phyloP scores from a whole-genome alignment of 192 early-diverging fungal genomes.

The Kickxella alabastrina region DNA sequence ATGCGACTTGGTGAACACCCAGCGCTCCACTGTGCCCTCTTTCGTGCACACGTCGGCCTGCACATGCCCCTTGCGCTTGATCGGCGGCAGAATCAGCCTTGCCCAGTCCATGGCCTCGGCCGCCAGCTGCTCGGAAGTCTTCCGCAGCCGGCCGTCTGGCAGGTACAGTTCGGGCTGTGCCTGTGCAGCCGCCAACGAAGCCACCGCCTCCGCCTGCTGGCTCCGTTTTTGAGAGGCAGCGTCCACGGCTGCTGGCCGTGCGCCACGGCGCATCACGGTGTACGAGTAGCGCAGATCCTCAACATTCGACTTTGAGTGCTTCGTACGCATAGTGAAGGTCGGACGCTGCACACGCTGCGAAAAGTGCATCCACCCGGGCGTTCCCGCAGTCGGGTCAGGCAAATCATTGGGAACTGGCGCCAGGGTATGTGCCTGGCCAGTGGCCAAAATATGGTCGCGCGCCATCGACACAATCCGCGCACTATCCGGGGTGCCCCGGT shows the following conservation, averaged over 20 bases:
- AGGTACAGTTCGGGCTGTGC: slow-evolving; percentile 12
- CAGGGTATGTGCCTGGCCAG: slow-evolving; percentile 56
- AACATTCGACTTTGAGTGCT: slow-evolving; percentile 60
- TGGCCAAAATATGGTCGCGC: slow-evolving; percentile 59
- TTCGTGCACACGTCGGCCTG: slow-evolving; percentile 64
- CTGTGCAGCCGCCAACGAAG: neutral
- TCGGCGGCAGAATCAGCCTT: slow-evolving; percentile 66
- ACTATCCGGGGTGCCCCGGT: slow-evolving; percentile 74
- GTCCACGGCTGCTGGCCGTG: slow-evolving; percentile 23
- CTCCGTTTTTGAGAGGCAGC: too few relatives aligned
- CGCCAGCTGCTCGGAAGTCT: slow-evolving; percentile 15
- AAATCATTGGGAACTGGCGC: slow-evolving; percentile 79
- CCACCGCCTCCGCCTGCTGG: neutral
- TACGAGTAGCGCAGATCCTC: slow-evolving; percentile 80
- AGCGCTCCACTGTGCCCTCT: slow-evolving; percentile 59
- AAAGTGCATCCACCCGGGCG: slow-evolving; percentile 72
- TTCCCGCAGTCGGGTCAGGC: slow-evolving; percentile 63
- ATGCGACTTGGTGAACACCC: slow-evolving; percentile 65
- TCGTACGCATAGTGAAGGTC: slow-evolving; percentile 62
- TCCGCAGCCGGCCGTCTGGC: slow-evolving; percentile 10
- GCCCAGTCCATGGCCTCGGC: slow-evolving; percentile 61
- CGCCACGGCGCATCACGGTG: slow-evolving; percentile 67
- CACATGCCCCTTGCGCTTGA: slow-evolving; percentile 76
- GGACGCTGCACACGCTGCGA: slow-evolving; percentile 73
- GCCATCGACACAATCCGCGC: slow-evolving; percentile 65